Conservation (phyloP, 2,329 filamentous ascomycete species). For the Phaeosphaeriaceae sp. region DNA sequence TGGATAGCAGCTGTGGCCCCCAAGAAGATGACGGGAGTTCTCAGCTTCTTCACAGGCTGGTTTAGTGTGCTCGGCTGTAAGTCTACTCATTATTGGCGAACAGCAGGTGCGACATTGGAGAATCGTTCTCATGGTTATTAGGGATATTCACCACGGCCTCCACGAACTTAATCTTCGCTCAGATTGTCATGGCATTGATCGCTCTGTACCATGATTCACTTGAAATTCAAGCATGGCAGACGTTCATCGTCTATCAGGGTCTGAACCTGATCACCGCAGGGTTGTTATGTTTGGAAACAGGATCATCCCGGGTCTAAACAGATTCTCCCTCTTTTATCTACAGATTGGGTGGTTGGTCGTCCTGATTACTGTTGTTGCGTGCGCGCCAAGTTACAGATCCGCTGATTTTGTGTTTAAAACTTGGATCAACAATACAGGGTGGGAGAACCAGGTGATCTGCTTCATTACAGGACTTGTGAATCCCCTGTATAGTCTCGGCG, state of each 20-base stretch:
- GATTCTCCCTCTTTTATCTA: constrained; percentile 15
- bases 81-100: neutral
- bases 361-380: constrained; percentile 12
- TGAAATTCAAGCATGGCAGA: constrained; percentile 13
- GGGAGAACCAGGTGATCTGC: constrained; percentile 11
- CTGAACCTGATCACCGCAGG: constrained; percentile 11
- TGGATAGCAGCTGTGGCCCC: constrained; percentile 16
- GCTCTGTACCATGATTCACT: constrained; percentile 10
- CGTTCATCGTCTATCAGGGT: constrained; percentile 14
- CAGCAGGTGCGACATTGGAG: too few relatives aligned
- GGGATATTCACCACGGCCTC: constrained; percentile 18
- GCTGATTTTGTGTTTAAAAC: constrained; percentile 16
- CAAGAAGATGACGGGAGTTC: constrained; percentile 8
- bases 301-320: constrained; percentile 14
- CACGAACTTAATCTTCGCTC: constrained; percentile 16
- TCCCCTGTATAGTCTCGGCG: neutral
- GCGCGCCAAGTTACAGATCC: constrained; percentile 10
- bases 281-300: constrained; percentile 14
- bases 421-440: constrained; percentile 20
- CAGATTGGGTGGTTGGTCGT: constrained; percentile 17
- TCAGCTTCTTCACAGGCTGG: constrained; percentile 17
- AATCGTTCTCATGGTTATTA: neutral
- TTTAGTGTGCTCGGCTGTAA: constrained; percentile 15
- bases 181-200: constrained; percentile 10
- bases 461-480: constrained; percentile 14